These are phyloP conservation scores for Pythium aristosporum DNA, from an alignment of 352 stramenopile genomes.

Conservation along the genomic window DNA sequence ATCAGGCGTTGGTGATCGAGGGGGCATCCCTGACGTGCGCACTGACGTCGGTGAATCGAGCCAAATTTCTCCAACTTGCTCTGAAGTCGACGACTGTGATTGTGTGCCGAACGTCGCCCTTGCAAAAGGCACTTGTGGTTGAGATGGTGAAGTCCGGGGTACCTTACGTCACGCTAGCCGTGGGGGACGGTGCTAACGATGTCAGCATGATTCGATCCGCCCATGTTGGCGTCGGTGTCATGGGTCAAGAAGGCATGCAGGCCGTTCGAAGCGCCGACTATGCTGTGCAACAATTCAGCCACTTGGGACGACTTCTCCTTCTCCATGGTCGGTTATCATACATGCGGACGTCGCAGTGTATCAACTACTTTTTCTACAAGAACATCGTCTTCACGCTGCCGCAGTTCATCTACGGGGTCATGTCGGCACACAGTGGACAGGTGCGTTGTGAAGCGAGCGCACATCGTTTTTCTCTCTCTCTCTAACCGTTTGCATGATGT, in stretches of 20 bases:
- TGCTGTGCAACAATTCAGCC: constrained; percentile 80
- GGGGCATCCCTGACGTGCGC: constrained; percentile 60
- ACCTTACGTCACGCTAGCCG: constrained; percentile 89
- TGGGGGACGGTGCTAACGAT: constrained; percentile 99
- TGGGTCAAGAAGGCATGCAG: constrained; percentile 95
- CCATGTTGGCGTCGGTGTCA: constrained; percentile 98
- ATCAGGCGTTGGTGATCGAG: constrained; percentile 69
- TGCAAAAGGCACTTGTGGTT: constrained; percentile 92
- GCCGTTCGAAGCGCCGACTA: constrained; percentile 81
- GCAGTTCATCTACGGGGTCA: constrained; percentile 86
- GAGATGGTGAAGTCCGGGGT: constrained; percentile 90
- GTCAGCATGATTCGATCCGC: constrained; percentile 99
- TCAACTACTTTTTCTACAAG: constrained; percentile 99
- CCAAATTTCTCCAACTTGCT: constrained; percentile 67
- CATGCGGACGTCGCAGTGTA: constrained; percentile 91
- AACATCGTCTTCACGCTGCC: constrained; percentile 93
- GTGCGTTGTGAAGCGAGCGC: constrained; percentile 23
- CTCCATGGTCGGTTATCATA: constrained; percentile 94
- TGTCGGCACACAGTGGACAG: constrained; percentile 87
- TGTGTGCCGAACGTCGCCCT: constrained; percentile 84
- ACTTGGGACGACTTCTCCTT: constrained; percentile 68
- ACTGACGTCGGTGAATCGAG: constrained; percentile 50
- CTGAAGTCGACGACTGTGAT: constrained; percentile 82
- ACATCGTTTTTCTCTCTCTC: not conserved
- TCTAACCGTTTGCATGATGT: not conserved